Evolutionary conservation across 176 grass and related monocot species (phyloP).

Genomic region (Carex kokanica): DNA sequence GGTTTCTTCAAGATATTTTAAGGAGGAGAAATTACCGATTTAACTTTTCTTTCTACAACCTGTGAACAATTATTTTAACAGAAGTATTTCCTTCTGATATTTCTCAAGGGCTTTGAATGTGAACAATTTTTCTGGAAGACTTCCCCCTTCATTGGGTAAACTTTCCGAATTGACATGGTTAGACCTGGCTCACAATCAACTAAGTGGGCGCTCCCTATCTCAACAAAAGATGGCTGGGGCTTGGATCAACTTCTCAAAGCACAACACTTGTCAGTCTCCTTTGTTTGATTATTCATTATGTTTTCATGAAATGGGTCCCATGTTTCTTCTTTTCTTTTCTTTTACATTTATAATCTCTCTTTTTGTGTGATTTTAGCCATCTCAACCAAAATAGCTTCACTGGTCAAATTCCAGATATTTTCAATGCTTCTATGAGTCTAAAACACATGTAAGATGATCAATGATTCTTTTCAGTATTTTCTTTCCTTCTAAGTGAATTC

Average conservation of each 20-base stretch:
- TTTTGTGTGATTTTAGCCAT: constrained; percentile 48
- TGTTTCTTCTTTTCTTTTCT: background rate
- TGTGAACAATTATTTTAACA: constrained; percentile 6
- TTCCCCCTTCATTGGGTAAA: constrained; percentile 61
- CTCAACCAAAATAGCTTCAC: constrained; percentile 62
- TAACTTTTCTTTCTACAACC: constrained; percentile 4
- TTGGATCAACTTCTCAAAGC: constrained; percentile 54
- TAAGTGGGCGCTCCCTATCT: constrained; percentile 55
- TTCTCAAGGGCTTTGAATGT: constrained; percentile 49
- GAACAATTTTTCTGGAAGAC: constrained; percentile 48
- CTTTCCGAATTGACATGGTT: constrained; percentile 54
- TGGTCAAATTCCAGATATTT: constrained; percentile 53
- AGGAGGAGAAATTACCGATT: background rate
- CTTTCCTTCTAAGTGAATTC: too few species aligned
- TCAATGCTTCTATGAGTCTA: constrained; percentile 46
- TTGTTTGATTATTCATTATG: constrained; percentile 17
- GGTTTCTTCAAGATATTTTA: background rate
- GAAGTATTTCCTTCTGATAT: constrained; percentile 14
- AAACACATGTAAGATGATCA: constrained; percentile 63
- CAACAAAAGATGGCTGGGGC: constrained; percentile 41
- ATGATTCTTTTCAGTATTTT: background rate
- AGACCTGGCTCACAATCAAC: constrained; percentile 53
- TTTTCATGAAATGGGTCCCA: background rate
- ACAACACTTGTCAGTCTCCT: constrained; percentile 56
- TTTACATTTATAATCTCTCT: constrained; percentile 18